Conservation (phyloP, 495 filamentous ascomycete genomes). For the Trichocladium antarcticum region DNA sequence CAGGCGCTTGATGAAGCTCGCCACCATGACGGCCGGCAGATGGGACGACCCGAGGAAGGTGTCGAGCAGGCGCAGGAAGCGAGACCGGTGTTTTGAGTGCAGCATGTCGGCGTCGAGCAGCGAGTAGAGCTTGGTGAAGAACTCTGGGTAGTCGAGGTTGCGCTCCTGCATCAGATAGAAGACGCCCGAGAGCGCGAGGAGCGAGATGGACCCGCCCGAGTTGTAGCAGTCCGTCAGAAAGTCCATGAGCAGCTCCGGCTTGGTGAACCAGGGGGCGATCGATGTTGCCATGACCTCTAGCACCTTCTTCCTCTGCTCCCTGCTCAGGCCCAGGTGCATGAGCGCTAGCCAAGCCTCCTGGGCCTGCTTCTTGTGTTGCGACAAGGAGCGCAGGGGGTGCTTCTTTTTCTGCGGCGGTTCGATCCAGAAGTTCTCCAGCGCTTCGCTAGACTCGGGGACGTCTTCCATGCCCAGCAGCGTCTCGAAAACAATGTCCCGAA, state of each 20-base stretch:
- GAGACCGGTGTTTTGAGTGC: slow-evolving; percentile 85
- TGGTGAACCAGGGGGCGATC: slow-evolving; percentile 79
- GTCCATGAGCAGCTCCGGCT: slow-evolving; percentile 87
- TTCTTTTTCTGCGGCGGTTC: slow-evolving; percentile 41
- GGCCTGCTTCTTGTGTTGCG: slow-evolving; percentile 57
- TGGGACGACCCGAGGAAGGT: slow-evolving; percentile 88
- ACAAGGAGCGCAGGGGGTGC: slow-evolving; percentile 42
- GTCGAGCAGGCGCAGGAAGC: slow-evolving; percentile 85
- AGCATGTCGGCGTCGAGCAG: slow-evolving; percentile 73
- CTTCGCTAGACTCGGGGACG: slow-evolving; percentile 48
- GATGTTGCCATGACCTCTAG: slow-evolving; percentile 59
- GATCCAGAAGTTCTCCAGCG: slow-evolving; percentile 57
- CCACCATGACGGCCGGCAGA: slow-evolving; percentile 79
- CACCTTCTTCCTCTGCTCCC: slow-evolving; percentile 67
- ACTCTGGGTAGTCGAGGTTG: slow-evolving; percentile 92
- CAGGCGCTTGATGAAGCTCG: slow-evolving; percentile 90
- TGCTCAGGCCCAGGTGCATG: slow-evolving; percentile 52
- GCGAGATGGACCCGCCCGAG: slow-evolving; percentile 68
- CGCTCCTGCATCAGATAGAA: slow-evolving; percentile 89
- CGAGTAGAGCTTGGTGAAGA: slow-evolving; percentile 90
- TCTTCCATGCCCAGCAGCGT: slow-evolving; percentile 56
- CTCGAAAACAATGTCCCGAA: slow-evolving; percentile 45
- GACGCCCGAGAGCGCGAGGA: slow-evolving; percentile 82
- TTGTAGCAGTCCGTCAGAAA: slow-evolving; percentile 91
- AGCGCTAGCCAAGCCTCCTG: slow-evolving; percentile 79